Base-by-base conservation (phyloP, 1,284 basidiomycete species). In the Megacollybia platyphylla region DNA sequence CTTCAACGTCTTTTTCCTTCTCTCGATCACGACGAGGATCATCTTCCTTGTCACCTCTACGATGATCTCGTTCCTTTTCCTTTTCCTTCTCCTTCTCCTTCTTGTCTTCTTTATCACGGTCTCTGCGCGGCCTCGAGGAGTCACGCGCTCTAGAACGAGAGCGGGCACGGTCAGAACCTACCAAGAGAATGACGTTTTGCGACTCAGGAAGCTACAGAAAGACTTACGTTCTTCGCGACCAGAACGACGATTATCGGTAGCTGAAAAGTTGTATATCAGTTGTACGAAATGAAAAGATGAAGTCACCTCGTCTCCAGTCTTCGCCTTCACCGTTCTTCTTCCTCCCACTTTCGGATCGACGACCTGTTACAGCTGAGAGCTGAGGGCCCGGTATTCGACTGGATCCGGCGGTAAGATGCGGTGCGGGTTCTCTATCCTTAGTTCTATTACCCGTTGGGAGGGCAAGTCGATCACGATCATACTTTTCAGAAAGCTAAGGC, bases 231-330 rank as follows among this genome's bases (percentile, higher is more conserved):
- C 79, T 48, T 81, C 76, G 38, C 73, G 70, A 47, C 61, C 60
- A 39, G 67, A 55, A 44, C 79, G 68, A 46, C 62, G 57, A 38
- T 67, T 57, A 50, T 81, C 78, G 43, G 64, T 54, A 43, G 69
- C 71, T 76, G 42, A 35, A 46, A 49, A 44, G 41, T 39, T 42
- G 36, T 32, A 29, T 36, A 44, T 41, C 50, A 49, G 46, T 45
- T 35, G 46, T 27, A 42, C 18, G 26, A 18, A 20, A 43, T 42
- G 39, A 41, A 38, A 35, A 34, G 31, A 34, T 34, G 20, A 35
- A 57, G 65, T 47, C 52, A 85, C 84, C 80, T 73, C 81, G 71
- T 54, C 84, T 70, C 84, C 84, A 87, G 55, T 87, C 84, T 51
- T 87, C 83, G 50, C 72, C 76, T 56, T 87, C 85, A 34, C 77